These are phyloP conservation scores for Neofusicoccum sp. DNA, from an alignment of 2,329 filamentous ascomycete species.

Conservation along the genomic window DNA sequence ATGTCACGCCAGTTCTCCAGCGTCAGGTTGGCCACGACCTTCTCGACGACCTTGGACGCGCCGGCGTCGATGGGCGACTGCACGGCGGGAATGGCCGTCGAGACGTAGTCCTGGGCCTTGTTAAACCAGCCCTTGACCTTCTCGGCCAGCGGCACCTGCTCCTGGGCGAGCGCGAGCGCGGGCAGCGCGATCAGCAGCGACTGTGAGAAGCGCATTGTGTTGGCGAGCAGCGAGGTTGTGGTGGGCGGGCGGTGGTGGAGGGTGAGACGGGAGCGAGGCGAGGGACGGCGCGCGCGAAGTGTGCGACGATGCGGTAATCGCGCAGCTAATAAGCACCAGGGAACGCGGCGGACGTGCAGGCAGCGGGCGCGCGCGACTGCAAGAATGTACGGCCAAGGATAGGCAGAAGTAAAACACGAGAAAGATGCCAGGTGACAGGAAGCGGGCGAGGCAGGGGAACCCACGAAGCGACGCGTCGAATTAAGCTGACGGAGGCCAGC, in stretches of 20 bases:
- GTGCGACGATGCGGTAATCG: slow-evolving; percentile 20
- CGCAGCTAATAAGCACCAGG: slow-evolving; percentile 12
- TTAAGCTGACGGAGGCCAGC: slow-evolving; percentile 7
- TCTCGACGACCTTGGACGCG: slow-evolving; percentile 51
- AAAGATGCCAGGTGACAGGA: slow-evolving; percentile 13
- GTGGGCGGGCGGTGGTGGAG: not conserved
- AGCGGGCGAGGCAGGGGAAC: slow-evolving; percentile 7
- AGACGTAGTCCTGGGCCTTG: slow-evolving; percentile 55
- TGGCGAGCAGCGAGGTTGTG: not conserved
- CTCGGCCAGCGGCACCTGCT: slow-evolving; percentile 62
- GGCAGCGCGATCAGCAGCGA: slow-evolving; percentile 53
- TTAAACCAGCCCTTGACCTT: slow-evolving; percentile 56
- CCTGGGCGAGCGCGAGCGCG: slow-evolving; percentile 49
- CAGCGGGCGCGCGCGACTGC: not conserved
- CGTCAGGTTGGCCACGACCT: slow-evolving; percentile 58
- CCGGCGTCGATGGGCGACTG: slow-evolving; percentile 44
- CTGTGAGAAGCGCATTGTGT: slow-evolving; percentile 25
- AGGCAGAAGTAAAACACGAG: slow-evolving; percentile 1
- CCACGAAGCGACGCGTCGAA: slow-evolving; percentile 14
- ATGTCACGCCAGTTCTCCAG: slow-evolving; percentile 70
- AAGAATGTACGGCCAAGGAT: slow-evolving; percentile 12
- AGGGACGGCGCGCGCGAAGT: slow-evolving; percentile 3
- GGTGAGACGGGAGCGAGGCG: not conserved
- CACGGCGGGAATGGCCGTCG: slow-evolving; percentile 48
- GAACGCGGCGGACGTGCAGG: slow-evolving; percentile 6